These are phyloP conservation scores for Colletotrichum sp. DNA, from an alignment of 2,329 filamentous ascomycete genomes.

Conservation along the genomic window DNA sequence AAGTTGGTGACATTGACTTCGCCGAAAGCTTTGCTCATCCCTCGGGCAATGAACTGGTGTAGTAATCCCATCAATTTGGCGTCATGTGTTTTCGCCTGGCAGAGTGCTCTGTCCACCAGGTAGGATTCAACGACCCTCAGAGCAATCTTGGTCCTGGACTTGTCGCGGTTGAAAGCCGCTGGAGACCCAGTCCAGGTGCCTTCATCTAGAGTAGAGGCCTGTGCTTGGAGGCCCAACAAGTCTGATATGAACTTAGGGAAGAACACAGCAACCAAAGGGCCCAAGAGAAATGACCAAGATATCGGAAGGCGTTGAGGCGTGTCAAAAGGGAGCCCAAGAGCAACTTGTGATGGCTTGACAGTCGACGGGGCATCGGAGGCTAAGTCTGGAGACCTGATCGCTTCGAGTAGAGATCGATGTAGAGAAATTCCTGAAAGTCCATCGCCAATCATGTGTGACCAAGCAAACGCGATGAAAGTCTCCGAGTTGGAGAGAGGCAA, in stretches of 20 bases:
- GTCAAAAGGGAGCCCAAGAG: conserved; percentile 41
- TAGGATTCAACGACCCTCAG: conserved; percentile 33
- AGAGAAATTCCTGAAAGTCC: conserved; percentile 46
- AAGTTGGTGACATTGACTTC: conserved; percentile 32
- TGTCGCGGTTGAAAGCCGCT: conserved; percentile 28
- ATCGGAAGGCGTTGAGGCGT: conserved; percentile 41
- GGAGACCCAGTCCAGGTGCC: conserved; percentile 37
- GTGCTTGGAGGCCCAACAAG: conserved; percentile 35
- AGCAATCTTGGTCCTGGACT: conserved; percentile 32
- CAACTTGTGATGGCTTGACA: conserved; percentile 14
- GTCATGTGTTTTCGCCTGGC: conserved; percentile 32
- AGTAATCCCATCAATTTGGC: conserved; percentile 46
- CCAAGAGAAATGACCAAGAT: conserved; percentile 47
- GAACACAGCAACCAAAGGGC: conserved; percentile 38
- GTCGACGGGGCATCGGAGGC: neutral
- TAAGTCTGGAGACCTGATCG: neutral
- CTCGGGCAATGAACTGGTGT: conserved; percentile 42
- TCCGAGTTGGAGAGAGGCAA: conserved; percentile 28
- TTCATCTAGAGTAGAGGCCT: conserved; percentile 27
- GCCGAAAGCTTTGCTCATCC: conserved; percentile 35
- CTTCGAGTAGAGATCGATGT: conserved; percentile 42
- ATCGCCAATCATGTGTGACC: conserved; percentile 48
- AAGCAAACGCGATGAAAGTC: conserved; percentile 43
- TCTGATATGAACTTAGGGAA: conserved; percentile 37
- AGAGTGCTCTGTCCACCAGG: conserved; percentile 31